Evolutionary conservation across 495 filamentous ascomycete species (phyloP), one percentile per base, ranked within the genome.

Genomic region (Penicillium psychrofluorescens): DNA sequence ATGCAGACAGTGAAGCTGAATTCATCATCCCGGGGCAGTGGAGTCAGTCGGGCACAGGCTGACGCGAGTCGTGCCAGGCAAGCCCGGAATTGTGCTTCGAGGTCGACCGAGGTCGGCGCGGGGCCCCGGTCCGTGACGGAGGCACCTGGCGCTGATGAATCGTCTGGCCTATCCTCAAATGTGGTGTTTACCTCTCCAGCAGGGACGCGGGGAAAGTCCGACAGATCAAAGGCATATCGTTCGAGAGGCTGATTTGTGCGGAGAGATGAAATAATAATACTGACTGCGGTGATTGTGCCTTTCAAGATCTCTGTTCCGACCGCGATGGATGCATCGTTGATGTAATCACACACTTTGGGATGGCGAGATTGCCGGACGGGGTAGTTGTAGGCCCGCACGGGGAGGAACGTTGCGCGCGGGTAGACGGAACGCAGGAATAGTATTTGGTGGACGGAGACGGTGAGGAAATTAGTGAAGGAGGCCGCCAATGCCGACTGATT

Each of bases 291-390:
- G 43, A 94, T 84, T 55, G 72, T 74, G 49, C 78, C 83, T 58
- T 79, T 80, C 46, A 82, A 69, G 45, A 98, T 76, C 64, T 95
- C 85, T 13, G 67, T 75, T 37, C 80, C 76, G 7, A 94, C 79
- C 35, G 87, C 83, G 45, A 82, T 74, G 29, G 91, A 80, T 48
- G 88, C 86, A 66, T 91, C 85, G 54, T 76, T 79, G 64, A 98
- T 85, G 83, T 92, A 98, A 53, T 82, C 70, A 72, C 90, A 96
- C 52, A 98, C 87, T 53, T 81, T 79, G 1, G 92, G 89, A 60
- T 97, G 90, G 47, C 92, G 83, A 49, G 77, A 88, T 64, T 96
- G 90, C 53, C 87, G 83, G 33, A 95, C 86, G 22, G 90, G 81
- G 48, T 86, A 84, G 64, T 95, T 92, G 76, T 90, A 96, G 35